Evolutionary conservation across 805 yeast genomes (phyloP).

Genomic region (Ascoidea asiatica): DNA sequence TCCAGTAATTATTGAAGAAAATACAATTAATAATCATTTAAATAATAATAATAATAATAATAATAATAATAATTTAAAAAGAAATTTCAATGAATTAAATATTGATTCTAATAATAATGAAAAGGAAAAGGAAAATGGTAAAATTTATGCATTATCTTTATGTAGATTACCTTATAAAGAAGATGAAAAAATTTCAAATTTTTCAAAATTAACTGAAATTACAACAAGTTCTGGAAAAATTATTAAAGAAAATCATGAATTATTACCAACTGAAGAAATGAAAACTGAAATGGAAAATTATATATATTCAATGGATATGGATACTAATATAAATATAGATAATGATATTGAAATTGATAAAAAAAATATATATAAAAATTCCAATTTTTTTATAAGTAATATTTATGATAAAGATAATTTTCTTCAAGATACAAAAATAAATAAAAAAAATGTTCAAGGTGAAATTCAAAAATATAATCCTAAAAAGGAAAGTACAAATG

Average conservation of each 20-base stretch:
- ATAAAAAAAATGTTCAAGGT: constrained; percentile 11
- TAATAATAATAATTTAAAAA: constrained; percentile 1
- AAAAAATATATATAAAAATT: constrained; percentile 3
- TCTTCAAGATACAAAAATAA: constrained; percentile 14
- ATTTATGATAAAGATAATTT: constrained; percentile 15
- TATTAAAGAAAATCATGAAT: constrained; percentile 13
- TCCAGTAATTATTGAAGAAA: constrained; percentile 27
- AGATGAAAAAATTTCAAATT: constrained; percentile 52
- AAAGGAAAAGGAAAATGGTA: no score
- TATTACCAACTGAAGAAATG: constrained; percentile 25
- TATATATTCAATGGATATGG: constrained; percentile 31
- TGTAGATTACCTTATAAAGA: constrained; percentile 59
- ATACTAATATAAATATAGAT: constrained; percentile 12
- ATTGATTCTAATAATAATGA: constrained; percentile 4
- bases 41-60: constrained; percentile 10
- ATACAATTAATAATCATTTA: constrained; percentile 7
- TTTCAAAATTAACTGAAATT: constrained; percentile 25
- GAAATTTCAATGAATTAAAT: constrained; percentile 11
- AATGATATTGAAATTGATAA: constrained; percentile 13
- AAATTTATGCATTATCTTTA: constrained; percentile 30
- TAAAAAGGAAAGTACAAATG: not conserved
- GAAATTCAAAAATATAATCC: not conserved
- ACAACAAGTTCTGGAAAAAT: constrained; percentile 19
- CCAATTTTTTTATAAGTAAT: constrained; percentile 9
- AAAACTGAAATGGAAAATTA: constrained; percentile 27